Conservation (phyloP, 345 rosid genomes). For the Aquilaria sinensis region DNA sequence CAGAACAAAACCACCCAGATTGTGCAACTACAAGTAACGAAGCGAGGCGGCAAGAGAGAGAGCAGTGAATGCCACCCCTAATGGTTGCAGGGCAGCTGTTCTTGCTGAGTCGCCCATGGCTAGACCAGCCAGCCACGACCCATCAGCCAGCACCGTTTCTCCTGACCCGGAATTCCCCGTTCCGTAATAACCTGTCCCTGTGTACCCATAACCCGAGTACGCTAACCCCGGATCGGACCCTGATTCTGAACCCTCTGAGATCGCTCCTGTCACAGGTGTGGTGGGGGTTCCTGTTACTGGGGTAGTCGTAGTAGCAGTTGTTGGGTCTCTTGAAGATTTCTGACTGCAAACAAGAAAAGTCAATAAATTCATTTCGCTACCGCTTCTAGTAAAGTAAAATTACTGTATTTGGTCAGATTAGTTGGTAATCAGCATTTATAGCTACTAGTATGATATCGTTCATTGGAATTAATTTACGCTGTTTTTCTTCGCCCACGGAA, state of each 20-base stretch:
- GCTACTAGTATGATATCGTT: no score
- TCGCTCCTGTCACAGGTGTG: conserved; percentile 13
- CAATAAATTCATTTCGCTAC: no score
- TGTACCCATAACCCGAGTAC: conserved; percentile 11
- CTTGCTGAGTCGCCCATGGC: conserved; percentile 75
- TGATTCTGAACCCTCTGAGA: conserved; percentile 27
- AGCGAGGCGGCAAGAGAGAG: conserved; percentile 15
- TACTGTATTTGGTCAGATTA: no score
- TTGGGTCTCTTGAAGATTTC: conserved; percentile 54
- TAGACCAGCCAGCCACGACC: conserved; percentile 84
- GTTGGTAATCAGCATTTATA: no score
- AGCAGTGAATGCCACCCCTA: conserved; percentile 14
- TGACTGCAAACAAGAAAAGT: conserved; percentile 38
- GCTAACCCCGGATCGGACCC: conserved; percentile 23
- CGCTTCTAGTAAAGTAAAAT: no score
- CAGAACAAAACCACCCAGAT: conserved; percentile 11
- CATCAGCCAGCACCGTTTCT: conserved; percentile 58
- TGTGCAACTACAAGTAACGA: conserved; percentile 21
- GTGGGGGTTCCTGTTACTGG: conserved; percentile 28
- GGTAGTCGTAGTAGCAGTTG: conserved; percentile 18
- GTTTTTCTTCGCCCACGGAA: no score
- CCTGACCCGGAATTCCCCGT: conserved; percentile 35
- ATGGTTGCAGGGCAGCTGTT: conserved; percentile 15
- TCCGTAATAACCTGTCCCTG: conserved; percentile 21
- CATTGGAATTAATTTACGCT: no score